Evolutionary conservation across 2,329 filamentous ascomycete species (phyloP).

Genomic region (Septoria linicola): DNA sequence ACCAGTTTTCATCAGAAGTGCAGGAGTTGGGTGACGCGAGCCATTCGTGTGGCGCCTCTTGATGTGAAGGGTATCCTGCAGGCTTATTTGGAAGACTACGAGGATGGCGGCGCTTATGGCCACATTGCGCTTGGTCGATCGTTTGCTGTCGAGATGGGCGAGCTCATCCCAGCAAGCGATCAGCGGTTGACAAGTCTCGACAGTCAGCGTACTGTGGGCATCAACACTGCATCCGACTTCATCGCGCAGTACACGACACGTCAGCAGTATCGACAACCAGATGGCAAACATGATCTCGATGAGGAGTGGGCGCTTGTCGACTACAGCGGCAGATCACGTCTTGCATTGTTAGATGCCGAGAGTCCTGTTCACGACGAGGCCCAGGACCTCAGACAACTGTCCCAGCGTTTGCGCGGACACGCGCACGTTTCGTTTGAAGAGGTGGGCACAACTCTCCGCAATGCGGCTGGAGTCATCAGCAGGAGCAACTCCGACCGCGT

Average conservation of each 20-base stretch:
- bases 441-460: conserved; percentile 75
- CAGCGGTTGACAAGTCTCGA: conserved; percentile 82
- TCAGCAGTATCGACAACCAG: conserved; percentile 89
- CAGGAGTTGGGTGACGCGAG: conserved; percentile 74
- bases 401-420: conserved; percentile 66
- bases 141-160: conserved; percentile 90
- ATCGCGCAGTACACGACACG: conserved; percentile 95
- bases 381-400: conserved; percentile 67
- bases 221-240: conserved; percentile 94
- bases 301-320: conserved; percentile 36
- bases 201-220: conserved; percentile 66
- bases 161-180: conserved; percentile 79
- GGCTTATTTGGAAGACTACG: conserved; percentile 92
- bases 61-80: conserved; percentile 94
- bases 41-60: conserved; percentile 80
- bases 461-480: conserved; percentile 83
- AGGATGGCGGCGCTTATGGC: conserved; percentile 86
- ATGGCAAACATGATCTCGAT: conserved; percentile 49
- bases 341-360: conserved; percentile 15
- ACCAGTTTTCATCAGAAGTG: conserved; percentile 74
- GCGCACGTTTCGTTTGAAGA: conserved; percentile 70
- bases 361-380: conserved; percentile 48
- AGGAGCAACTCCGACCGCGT: conserved; percentile 72
- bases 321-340: conserved; percentile 27
- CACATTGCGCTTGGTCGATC: conserved; percentile 90